These are phyloP conservation scores for Austroboletus novae-zelandiae DNA, from an alignment of 1,284 basidiomycete genomes.

Conservation along the genomic window DNA sequence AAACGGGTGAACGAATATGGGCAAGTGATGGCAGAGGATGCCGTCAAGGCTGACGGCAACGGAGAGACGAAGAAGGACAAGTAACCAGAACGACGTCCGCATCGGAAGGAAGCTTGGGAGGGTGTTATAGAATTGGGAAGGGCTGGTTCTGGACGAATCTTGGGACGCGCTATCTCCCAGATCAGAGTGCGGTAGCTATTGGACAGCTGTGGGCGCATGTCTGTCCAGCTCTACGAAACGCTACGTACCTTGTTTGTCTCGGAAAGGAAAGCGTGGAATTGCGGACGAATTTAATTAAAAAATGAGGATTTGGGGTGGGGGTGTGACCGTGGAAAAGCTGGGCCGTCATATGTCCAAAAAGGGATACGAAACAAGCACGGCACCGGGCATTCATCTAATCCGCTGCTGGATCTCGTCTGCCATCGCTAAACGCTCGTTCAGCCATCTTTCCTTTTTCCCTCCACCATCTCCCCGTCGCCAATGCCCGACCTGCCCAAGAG, in stretches of 20 bases:
- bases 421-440: conserved; percentile 27
- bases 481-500: conserved; percentile 25
- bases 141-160: conserved; percentile 1
- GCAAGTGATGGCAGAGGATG: conserved; percentile 66
- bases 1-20: conserved; percentile 96
- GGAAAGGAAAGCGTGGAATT: conserved; percentile 8
- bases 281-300: conserved; percentile 1
- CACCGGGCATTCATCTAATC: conserved; percentile 37
- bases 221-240: neutral
- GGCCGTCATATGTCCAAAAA: conserved; percentile 18
- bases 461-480: conserved; percentile 19
- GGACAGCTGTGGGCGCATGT: neutral
- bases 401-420: conserved; percentile 18
- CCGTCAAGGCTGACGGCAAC: conserved; percentile 40
- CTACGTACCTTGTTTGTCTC: neutral
- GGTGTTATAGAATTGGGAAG: conserved; percentile 1
- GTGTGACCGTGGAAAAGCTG: conserved; percentile 27
- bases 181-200: neutral
- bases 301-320: neutral
- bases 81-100: conserved; percentile 27
- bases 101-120: neutral
- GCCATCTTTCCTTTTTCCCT: conserved; percentile 14
- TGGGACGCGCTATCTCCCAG: conserved; percentile 16
- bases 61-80: conserved; percentile 53
- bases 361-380: conserved; percentile 31